Base-by-base conservation (phyloP, 2,329 filamentous ascomycete species). In the Huntiella savannae region DNA sequence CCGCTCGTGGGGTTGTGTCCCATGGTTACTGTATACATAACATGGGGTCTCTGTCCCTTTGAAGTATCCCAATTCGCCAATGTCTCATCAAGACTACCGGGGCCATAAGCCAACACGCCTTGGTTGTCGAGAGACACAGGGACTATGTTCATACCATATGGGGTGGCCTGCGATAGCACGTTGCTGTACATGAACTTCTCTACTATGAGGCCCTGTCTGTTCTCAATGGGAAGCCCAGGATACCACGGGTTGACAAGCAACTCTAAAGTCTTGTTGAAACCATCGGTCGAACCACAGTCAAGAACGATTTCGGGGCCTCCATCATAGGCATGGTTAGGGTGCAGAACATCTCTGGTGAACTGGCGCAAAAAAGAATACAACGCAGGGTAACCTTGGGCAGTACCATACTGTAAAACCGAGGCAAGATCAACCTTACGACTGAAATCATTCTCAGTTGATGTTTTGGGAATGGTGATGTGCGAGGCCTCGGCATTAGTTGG, bases 1-100 rank as follows among this genome's bases (percentile, higher is more conserved):
- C 80, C 77, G 28, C 82, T 79, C 0, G 85, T 92, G 2, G 86
- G 87, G 58, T 94, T 94, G 56, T 94, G 86, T 22, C 86, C 87
- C 57, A 62, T 62, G 4, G 83, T 87, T 52, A 95, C 82, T 2
- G 84, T 92, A 59, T 95, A 95, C 66, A 95, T 70, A 53, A 95
- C 59, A 59, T 88, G 82, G 36, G 87, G 87, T 49, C 81, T 70
- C 56, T 75, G 78, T 1, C 87, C 87, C 54, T 70, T 77, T 36
- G 66, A 66, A 40, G 68, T 66, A 59, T 95, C 82, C 87, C 87
- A 95, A 54, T 82, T 85, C 45, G 77, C 72, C 28, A 95, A 65
- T 1, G 94, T 75, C 54, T 92, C 80, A 49, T 77, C 68, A 51
- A 95, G 63, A 1, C 84, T 80, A 22, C 82, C 82, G 4, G 73